Conservation (phyloP, 441 rosid genomes). For the Manihot esculenta region DNA sequence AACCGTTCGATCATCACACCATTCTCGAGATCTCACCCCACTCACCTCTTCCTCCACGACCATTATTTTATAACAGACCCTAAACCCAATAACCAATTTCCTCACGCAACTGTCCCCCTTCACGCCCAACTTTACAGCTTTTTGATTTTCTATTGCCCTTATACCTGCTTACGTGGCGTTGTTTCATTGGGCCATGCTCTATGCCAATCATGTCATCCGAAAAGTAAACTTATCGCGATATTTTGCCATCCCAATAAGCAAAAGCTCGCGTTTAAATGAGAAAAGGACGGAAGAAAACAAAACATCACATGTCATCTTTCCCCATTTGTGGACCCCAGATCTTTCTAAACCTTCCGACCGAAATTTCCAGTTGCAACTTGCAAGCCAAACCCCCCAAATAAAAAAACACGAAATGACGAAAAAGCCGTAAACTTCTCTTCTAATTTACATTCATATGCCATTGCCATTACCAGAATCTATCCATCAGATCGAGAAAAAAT, state of each 20-base stretch:
- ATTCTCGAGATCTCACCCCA: slow-evolving; percentile 15
- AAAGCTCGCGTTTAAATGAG: slow-evolving; percentile 20
- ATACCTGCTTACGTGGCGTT: slow-evolving; percentile 26
- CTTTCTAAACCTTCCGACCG: slow-evolving; percentile 17
- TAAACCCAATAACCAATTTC: slow-evolving; percentile 1
- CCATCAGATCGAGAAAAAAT: neutral
- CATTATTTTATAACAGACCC: neutral
- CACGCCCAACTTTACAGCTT: slow-evolving; percentile 16
- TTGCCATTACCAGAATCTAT: neutral
- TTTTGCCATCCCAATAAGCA: neutral
- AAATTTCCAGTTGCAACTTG: slow-evolving; percentile 17
- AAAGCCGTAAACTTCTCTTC: neutral
- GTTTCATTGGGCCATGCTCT: slow-evolving; percentile 4
- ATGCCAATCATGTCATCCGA: slow-evolving; percentile 6
- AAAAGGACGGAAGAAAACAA: neutral
- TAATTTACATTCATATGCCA: slow-evolving; percentile 40
- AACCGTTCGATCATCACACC: slow-evolving; percentile 27
- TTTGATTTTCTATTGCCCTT: neutral
- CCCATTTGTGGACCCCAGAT: slow-evolving; percentile 14
- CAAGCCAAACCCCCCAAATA: neutral
- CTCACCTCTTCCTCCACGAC: no score
- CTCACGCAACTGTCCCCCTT: slow-evolving; percentile 35
- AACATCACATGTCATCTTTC: slow-evolving; percentile 17
- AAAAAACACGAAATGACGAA: slow-evolving; percentile 5
- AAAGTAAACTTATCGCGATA: slow-evolving; percentile 21